A percentile compares a stretch with the other conserved stretches of the same genome.
These are phyloP conservation scores for Ceratocystis smalleyi DNA, from an alignment of 2,329 filamentous ascomycete species.

Conservation along the genomic window DNA sequence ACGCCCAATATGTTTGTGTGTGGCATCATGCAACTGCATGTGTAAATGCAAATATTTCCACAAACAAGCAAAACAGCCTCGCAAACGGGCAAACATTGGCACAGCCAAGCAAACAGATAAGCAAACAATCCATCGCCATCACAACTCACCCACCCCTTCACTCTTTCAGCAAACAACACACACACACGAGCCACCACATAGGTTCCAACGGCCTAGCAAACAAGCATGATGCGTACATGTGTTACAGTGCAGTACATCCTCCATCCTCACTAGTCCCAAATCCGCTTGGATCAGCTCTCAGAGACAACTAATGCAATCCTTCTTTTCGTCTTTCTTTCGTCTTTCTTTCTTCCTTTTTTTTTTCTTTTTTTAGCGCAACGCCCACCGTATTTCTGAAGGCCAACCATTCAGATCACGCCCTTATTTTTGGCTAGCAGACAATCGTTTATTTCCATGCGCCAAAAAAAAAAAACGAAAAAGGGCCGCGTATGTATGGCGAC, in stretches of 20 bases:
- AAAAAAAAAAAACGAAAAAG: not conserved
- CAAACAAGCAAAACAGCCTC: not conserved
- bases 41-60: not conserved
- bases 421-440: not conserved
- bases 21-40: not conserved
- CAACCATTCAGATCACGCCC: not conserved
- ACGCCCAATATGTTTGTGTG: not conserved
- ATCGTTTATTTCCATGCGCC: not conserved
- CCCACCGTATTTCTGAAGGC: not conserved
- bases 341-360: not conserved
- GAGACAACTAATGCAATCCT: not conserved
- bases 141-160: not conserved
- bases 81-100: not conserved
- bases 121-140: conserved; percentile 1
- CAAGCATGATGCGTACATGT: not conserved
- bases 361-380: not conserved
- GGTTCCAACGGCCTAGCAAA: not conserved
- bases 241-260: not conserved
- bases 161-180: not conserved
- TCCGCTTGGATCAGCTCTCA: not conserved
- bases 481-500: not conserved
- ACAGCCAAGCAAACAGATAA: not conserved
- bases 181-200: not conserved
- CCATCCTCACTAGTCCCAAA: not conserved
- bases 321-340: not conserved